These are phyloP conservation scores for Boletales sp. DNA, from an alignment of 768 basidiomycete genomes.

Conservation along the genomic window DNA sequence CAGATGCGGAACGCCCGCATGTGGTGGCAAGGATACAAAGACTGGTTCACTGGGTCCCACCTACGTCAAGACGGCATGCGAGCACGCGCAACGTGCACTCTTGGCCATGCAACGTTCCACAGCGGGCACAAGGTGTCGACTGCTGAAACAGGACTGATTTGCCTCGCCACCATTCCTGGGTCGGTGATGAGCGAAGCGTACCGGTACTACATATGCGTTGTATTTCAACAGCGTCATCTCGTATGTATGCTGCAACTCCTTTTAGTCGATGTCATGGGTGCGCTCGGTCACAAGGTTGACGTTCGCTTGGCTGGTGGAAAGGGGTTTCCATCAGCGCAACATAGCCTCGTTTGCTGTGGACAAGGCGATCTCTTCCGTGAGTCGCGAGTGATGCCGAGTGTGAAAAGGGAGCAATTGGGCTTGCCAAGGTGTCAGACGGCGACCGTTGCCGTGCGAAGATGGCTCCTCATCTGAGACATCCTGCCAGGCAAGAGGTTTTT, in stretches of 20 bases:
- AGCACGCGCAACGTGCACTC: slow-evolving; percentile 6
- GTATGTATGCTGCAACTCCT: too few relatives aligned
- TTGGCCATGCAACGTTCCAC: slow-evolving; percentile 1
- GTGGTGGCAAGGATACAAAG: slow-evolving; percentile 5
- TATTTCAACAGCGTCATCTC: too few relatives aligned
- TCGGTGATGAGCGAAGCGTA: background rate
- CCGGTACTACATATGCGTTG: too few relatives aligned
- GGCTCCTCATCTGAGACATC: slow-evolving; percentile 2
- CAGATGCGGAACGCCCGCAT: slow-evolving; percentile 6
- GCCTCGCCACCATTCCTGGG: background rate
- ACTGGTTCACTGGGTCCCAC: slow-evolving; percentile 7
- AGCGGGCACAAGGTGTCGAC: background rate
- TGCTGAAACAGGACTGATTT: background rate
- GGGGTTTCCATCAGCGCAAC: background rate
- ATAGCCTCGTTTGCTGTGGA: slow-evolving; percentile 16
- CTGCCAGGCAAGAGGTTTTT: background rate
- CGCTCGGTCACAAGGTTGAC: too few relatives aligned
- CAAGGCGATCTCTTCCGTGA: background rate
- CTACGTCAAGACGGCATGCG: background rate
- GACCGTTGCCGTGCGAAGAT: slow-evolving; percentile 3
- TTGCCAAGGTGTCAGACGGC: background rate
- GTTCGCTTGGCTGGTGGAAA: background rate
- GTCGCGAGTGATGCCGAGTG: background rate
- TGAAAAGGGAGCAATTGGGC: background rate
- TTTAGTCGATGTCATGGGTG: too few relatives aligned